phyloP scores from a whole-genome alignment of 78 protist species.

The Planoprotostelium fungivorum region DNA sequence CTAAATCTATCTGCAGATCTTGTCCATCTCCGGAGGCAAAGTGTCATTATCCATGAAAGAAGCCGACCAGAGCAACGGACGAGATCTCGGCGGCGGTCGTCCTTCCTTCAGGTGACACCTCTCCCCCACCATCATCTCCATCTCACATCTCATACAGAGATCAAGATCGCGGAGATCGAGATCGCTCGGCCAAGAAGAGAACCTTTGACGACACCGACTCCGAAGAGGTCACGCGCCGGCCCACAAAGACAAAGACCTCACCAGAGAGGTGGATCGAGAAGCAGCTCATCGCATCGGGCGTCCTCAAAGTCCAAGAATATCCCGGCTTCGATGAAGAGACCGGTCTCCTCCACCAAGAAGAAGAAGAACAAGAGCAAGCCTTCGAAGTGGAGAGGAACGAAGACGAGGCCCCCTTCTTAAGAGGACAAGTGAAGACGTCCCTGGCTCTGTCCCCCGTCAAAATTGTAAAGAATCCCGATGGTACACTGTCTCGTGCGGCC shows the following conservation, averaged over 20 bases:
- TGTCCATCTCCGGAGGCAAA: conserved; percentile 40
- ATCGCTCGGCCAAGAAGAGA: background rate
- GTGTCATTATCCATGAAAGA: conserved; percentile 76
- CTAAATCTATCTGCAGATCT: background rate
- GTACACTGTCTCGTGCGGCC: conserved; percentile 93
- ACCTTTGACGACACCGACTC: conserved; percentile 6
- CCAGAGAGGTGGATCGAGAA: conserved; percentile 86
- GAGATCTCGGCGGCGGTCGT: conserved; percentile 50
- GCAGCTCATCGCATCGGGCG: conserved; percentile 86
- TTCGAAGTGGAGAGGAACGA: conserved; percentile 90
- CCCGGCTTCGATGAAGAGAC: conserved; percentile 70
- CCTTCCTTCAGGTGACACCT: background rate
- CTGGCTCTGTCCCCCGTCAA: conserved; percentile 84
- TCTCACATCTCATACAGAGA: conserved; percentile 4
- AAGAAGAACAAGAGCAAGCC: conserved; percentile 72
- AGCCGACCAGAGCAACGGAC: conserved; percentile 88
- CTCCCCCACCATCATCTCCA: conserved; percentile 42
- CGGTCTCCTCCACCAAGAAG: conserved; percentile 39
- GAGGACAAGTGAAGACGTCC: conserved; percentile 45
- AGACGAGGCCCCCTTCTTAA: conserved; percentile 88
- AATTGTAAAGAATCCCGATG: conserved; percentile 92
- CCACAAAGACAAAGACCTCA: conserved; percentile 68
- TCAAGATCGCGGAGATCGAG: background rate
- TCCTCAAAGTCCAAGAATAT: conserved; percentile 41
- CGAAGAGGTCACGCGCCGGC: background rate